Percentiles rank a stretch among this genome's conserved stretches.
These are phyloP conservation scores for Sclerotinia subarctica DNA, from an alignment of 2,329 filamentous ascomycete species.

Conservation along the genomic window DNA sequence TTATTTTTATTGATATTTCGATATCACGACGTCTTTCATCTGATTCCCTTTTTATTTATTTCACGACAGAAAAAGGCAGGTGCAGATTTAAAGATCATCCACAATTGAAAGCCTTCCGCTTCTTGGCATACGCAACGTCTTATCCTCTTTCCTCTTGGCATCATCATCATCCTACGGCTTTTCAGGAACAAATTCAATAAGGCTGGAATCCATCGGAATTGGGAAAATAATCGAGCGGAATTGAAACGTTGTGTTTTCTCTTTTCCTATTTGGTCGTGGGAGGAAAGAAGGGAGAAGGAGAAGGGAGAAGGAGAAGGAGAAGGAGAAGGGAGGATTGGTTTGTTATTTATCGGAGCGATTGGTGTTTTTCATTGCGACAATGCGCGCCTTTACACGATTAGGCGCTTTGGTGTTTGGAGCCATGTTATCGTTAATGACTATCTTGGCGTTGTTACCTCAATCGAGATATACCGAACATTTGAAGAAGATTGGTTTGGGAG, in stretches of 20 bases:
- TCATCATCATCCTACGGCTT: neutral
- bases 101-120: neutral
- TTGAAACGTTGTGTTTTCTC: neutral
- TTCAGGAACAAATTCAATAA: constrained; percentile 4
- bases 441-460: constrained; percentile 28
- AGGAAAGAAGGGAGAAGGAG: neutral
- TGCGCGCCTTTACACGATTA: constrained; percentile 27
- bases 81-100: neutral
- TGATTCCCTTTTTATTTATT: too few species aligned
- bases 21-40: too few species aligned
- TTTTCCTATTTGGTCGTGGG: neutral
- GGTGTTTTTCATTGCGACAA: neutral
- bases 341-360: neutral
- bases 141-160: neutral
- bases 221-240: too few species aligned
- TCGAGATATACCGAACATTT: constrained; percentile 26
- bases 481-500: constrained; percentile 28
- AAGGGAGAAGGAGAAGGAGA: neutral
- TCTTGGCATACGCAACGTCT: constrained; percentile 4
- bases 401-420: constrained; percentile 28
- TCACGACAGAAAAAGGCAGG: neutral
- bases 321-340: neutral
- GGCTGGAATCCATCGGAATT: constrained; percentile 12
- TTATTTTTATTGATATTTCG: too few species aligned
- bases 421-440: constrained; percentile 28